Base-by-base conservation (phyloP, 225 moss, liverwort and hornwort species). In the Straminergon stramineum region DNA sequence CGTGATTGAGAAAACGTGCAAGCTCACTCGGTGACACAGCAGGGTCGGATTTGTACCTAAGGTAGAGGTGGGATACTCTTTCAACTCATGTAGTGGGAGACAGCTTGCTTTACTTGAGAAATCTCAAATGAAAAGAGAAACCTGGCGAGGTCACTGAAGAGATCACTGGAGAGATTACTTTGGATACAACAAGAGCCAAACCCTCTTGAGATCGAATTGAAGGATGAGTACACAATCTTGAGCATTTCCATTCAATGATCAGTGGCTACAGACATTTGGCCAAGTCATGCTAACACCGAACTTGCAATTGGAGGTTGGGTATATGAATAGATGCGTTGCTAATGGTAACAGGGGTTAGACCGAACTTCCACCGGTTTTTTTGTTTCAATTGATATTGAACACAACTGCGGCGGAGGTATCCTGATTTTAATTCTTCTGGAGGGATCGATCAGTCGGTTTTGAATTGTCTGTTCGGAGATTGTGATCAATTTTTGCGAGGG, bases 1-100 rank as follows among this genome's bases (percentile, higher is more conserved):
- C 43, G 75, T 94, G 35, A 61, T 92, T 19, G 90, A 75, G 56
- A 96, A 93, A 77, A 75, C 78, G 6, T 97, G 96, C 77, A 80
- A 86, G 12, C 89, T 95, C 15, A 91, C 87, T 34, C 58, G 91
- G 58, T 90, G 85, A 88, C 39, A 60, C 57, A 15, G n/a, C 57
- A 57, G 57, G 17, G 79, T 57, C 16, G 57, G 57, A 57, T 79
- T 79, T 73, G 51, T 88, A 37, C 51, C 23, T 16, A 53, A 17
- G 4, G 57, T 58, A 58, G 58, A 58, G 55, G 28, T 39, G 28
- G 30, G 56, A 84, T 57, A 70, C 41, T 84, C 82, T 63, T 82
- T 82, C 39, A 61, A 62, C 31, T 14, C 31, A 22, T 15, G 15
- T 9, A 63, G 17, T 79, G 17, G 17, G 57, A 45, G 63, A 37